Evolutionary conservation across 2,329 filamentous ascomycete species (phyloP), one percentile per base, ranked within the genome.

Genomic region (Exophiala bonariae): DNA sequence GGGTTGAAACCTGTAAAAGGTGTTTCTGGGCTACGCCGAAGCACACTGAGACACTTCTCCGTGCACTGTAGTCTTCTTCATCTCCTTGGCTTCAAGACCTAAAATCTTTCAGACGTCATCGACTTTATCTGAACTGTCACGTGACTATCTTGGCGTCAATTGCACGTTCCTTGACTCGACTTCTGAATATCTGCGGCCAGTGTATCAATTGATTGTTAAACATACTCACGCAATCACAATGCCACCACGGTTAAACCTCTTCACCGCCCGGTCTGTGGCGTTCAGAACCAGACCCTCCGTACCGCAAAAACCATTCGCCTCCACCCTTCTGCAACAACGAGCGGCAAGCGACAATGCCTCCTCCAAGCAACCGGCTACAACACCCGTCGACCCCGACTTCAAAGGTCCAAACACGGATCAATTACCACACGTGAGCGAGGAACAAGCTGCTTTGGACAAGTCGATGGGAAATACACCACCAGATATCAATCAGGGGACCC

Each of bases 401-500:
- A 63, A 63, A 36, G 74, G 73, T 17, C 72, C 78, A 10, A 79
- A 77, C 47, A 72, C 76, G 66, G 72, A 78, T 52, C 65, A 63
- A 22, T 66, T 82, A 43, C 78, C 79, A 33, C 76, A 82, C 68
- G 79, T 85, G 22, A 83, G 77, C 53, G 80, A 86, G 61, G 83
- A 87, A 64, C 82, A 82, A 23, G 78, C 78, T 31, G 77, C 79
- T 57, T 76, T 79, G 55, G 77, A 76, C 19, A 74, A 80, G 59
- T 77, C 81, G 19, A 80, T 73, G 59, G 79, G 81, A 44, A 68
- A 74, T 44, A 66, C 75, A 45, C 74, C 77, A 19, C 84, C 83
- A 16, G 83, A 87, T 60, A 60, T 86, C 28, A 75, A 78, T 39
- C 81, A 85, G 62, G 83, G 83, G 13, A 83, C 83, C 40, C 82